A percentile compares a stretch with the other conserved stretches of the same genome.
Evolutionary conservation across 345 rosid genomes (phyloP).

Genomic region (Streptanthus diversifolius): DNA sequence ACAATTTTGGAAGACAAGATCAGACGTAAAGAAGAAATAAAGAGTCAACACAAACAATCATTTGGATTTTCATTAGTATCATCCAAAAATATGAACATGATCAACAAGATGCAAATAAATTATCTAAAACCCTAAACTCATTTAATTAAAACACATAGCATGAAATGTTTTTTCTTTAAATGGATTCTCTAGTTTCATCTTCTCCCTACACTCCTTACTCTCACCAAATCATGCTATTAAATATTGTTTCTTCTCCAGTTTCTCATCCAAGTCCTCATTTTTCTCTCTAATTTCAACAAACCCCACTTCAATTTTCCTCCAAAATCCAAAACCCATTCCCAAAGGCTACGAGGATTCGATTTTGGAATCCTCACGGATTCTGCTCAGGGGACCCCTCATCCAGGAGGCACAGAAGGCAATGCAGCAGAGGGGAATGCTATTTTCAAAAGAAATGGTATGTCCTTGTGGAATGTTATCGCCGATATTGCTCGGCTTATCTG

Average conservation of each 20-base stretch:
- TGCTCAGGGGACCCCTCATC: slow-evolving; percentile 47
- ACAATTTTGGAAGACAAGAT: neutral
- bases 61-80: neutral
- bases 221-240: too few relatives aligned
- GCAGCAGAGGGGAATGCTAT: slow-evolving; percentile 37
- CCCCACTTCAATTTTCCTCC: too few relatives aligned
- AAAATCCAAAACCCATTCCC: too few relatives aligned
- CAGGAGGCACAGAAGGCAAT: slow-evolving; percentile 41
- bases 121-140: too few relatives aligned
- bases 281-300: too few relatives aligned
- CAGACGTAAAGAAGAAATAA: neutral
- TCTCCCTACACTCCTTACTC: too few relatives aligned
- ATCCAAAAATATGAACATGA: neutral
- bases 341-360: too few relatives aligned
- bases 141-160: neutral
- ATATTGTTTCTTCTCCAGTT: too few relatives aligned
- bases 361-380: slow-evolving; percentile 49
- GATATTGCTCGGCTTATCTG: slow-evolving; percentile 62
- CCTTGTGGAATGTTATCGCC: slow-evolving; percentile 71
- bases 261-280: too few relatives aligned
- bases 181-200: too few relatives aligned
- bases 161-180: too few relatives aligned
- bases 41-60: neutral
- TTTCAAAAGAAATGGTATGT: slow-evolving; percentile 58
- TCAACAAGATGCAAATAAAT: too few relatives aligned